Evolutionary conservation across 2,329 filamentous ascomycete genomes (phyloP), one percentile per base, ranked within the genome.

Genomic region (Aspergillus felis): DNA sequence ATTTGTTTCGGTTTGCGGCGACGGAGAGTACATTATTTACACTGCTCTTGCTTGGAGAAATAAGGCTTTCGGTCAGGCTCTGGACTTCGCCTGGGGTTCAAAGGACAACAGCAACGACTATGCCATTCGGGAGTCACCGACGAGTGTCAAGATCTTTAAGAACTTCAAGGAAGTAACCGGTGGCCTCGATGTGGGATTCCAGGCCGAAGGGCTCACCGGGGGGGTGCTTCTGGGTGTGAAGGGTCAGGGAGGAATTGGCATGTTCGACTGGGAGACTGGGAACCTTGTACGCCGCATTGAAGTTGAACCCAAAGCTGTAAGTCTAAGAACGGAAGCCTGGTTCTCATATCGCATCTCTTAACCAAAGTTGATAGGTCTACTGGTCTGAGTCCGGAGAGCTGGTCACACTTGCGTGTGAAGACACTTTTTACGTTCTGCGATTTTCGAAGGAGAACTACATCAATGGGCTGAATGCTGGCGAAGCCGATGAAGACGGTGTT

Each of bases 41-140:
- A 97, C 94, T 28, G 92, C 94, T 56, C 83, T 97, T 57, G 93
- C 93, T 3, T 96, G 95, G 84, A 87, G 94, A 72, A 97, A 99
- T 78, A 97, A 97, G 80, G 92, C 92, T 3, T 99, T 99, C 69
- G 94, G 94, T 24, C 92, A 91, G 44, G 94, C 93, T 6, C 79
- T 97, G 53, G 94, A 99, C 77, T 99, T 99, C 74, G 92, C 90
- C 10, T 99, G 94, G 94, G 93, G 89, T 0, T 91, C 90, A 48
- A 97, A 96, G 77, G 93, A 97, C 57, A 96, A 97, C 77, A 96
- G 91, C 79, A 97, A 97, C 74, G 94, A 99, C 74, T 97, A 96
- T 71, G 94, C 94, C 42, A 97, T 99, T 66, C 88, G 94, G 38
- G 94, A 99, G 77, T 97, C 92, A 4, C 79, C 89, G 28, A 96